These are phyloP conservation scores for Microbotryum scabiosae DNA, from an alignment of 1,284 basidiomycete species.

Conservation along the genomic window DNA sequence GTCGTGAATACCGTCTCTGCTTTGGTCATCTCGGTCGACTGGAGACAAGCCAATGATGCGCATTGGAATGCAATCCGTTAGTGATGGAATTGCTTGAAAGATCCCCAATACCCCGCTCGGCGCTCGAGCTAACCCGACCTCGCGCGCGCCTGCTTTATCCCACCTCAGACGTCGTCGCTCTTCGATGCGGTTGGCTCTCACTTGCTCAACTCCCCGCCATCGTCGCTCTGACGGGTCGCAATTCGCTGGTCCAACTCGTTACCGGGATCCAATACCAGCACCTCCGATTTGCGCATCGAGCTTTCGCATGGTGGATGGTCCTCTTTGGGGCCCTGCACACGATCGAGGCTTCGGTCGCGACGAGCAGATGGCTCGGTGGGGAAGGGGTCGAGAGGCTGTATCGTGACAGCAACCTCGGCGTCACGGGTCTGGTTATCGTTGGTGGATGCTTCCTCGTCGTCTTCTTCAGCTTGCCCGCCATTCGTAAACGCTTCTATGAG, in stretches of 20 bases:
- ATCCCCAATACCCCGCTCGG: no score
- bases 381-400: constrained; percentile 14
- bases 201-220: constrained; percentile 24
- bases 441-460: constrained; percentile 17
- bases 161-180: constrained; percentile 19
- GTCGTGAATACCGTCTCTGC: constrained; percentile 9
- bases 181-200: constrained; percentile 24
- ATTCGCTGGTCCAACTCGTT: constrained; percentile 20
- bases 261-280: constrained; percentile 27
- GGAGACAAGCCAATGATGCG: no score
- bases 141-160: background rate
- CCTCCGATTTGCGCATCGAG: background rate
- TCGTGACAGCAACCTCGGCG: constrained; percentile 17
- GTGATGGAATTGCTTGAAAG: no score
- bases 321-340: constrained; percentile 23
- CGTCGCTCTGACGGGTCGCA: constrained; percentile 20
- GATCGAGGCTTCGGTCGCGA: constrained; percentile 20
- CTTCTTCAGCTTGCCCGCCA: constrained; percentile 11
- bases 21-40: background rate
- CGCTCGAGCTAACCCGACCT: background rate
- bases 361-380: constrained; percentile 12
- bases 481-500: constrained; percentile 25
- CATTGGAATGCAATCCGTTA: no score
- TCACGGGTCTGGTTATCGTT: constrained; percentile 21
- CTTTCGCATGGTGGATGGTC: constrained; percentile 12